These are phyloP conservation scores for Golubevia pallescens DNA, from an alignment of 1,284 basidiomycete genomes.

Conservation along the genomic window DNA sequence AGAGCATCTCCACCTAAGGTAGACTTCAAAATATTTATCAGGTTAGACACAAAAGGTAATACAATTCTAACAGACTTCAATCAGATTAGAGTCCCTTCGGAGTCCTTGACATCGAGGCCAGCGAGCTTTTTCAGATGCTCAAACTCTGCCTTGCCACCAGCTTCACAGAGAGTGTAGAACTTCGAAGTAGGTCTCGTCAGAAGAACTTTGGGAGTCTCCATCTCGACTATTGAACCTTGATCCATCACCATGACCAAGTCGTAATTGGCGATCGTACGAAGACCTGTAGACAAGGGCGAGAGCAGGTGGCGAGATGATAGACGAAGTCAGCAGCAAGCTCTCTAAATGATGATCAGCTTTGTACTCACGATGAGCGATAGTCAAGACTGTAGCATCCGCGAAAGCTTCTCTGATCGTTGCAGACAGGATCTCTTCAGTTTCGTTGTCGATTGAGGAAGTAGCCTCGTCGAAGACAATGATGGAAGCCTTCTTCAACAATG, in stretches of 20 bases:
- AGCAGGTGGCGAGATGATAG: not conserved
- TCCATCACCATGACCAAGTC: constrained; percentile 3
- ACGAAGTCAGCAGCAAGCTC: not conserved
- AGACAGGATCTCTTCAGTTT: not conserved
- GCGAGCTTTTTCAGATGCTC: constrained; percentile 11
- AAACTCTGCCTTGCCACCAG: constrained; percentile 2
- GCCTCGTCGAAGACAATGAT: constrained; percentile 5
- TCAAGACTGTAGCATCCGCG: not conserved
- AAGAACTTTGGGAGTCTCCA: not conserved
- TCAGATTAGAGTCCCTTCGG: no score
- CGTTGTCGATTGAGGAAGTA: constrained; percentile 1
- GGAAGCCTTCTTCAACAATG: not conserved
- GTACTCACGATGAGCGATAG: constrained; percentile 3
- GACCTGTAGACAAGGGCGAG: not conserved
- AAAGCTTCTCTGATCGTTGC: not conserved
- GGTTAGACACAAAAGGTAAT: no score
- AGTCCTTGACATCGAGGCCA: not conserved
- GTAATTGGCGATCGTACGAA: constrained; percentile 2
- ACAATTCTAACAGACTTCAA: no score
- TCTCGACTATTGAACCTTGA: not conserved
- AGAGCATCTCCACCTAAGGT: no score
- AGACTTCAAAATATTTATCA: no score
- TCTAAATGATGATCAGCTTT: not conserved
- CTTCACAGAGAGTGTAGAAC: not conserved
- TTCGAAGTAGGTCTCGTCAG: not conserved